A percentile compares a stretch with the other conserved stretches of the same genome.
phyloP scores from a whole-genome alignment of 305 asterid genomes.

The Fraxinus albicans region DNA sequence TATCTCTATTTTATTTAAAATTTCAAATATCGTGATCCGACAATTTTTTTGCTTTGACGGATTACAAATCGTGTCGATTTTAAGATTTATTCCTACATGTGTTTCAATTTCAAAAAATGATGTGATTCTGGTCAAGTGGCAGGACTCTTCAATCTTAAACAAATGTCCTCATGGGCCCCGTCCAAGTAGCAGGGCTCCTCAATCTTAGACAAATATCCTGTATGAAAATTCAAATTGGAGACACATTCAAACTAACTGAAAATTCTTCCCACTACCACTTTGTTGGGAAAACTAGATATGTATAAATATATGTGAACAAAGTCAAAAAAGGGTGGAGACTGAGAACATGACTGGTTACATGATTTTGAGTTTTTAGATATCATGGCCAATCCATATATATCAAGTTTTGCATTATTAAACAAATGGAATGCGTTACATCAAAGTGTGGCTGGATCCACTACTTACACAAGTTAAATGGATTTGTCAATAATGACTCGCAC shows the following conservation, averaged over 20 bases:
- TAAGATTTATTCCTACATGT: too few relatives aligned
- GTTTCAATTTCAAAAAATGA: not conserved
- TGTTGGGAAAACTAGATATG: not conserved
- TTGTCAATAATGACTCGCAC: slow-evolving; percentile 9
- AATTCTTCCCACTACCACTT: not conserved
- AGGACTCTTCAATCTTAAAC: too few relatives aligned
- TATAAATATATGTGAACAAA: too few relatives aligned
- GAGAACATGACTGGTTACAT: too few relatives aligned
- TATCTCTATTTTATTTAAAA: not conserved
- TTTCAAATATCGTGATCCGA: too few relatives aligned
- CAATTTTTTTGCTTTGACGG: not conserved
- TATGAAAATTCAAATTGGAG: not conserved
- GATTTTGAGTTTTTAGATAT: too few relatives aligned
- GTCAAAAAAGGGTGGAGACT: too few relatives aligned
- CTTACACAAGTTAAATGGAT: not conserved
- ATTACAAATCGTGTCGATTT: not conserved
- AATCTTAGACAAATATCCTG: not conserved
- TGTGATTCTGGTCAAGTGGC: too few relatives aligned
- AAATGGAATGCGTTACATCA: not conserved
- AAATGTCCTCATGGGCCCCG: too few relatives aligned
- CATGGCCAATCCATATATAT: not conserved
- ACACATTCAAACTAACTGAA: not conserved
- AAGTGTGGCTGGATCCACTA: slow-evolving; percentile 11
- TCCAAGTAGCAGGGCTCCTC: too few relatives aligned
- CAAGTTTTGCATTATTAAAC: too few relatives aligned